These are phyloP conservation scores for Barnettozyma siamensis DNA, from an alignment of 805 yeast genomes.

Conservation along the genomic window DNA sequence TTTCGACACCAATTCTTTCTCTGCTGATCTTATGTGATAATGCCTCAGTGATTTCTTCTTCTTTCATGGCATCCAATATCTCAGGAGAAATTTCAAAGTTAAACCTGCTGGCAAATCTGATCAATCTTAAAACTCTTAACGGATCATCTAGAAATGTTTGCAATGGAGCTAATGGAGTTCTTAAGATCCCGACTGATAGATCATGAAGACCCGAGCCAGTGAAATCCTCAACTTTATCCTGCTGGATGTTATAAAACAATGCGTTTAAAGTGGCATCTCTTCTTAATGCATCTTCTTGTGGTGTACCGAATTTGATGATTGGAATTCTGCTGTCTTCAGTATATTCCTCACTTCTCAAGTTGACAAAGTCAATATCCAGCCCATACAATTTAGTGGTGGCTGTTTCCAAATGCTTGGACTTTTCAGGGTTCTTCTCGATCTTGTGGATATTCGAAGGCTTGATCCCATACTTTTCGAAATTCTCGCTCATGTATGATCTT, in stretches of 20 bases:
- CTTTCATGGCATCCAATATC: constrained; percentile 58
- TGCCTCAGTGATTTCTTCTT: constrained; percentile 48
- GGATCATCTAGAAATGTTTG: constrained; percentile 94
- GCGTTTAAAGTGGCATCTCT: constrained; percentile 96
- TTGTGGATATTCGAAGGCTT: constrained; percentile 53
- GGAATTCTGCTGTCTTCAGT: constrained; percentile 87
- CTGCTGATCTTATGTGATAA: constrained; percentile 73
- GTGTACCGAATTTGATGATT: constrained; percentile 74
- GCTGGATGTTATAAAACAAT: constrained; percentile 74
- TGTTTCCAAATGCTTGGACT: constrained; percentile 93
- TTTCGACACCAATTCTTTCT: constrained; percentile 85
- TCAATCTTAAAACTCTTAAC: constrained; percentile 74
- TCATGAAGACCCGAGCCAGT: constrained; percentile 76
- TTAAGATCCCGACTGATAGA: constrained; percentile 57
- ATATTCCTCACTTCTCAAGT: constrained; percentile 81
- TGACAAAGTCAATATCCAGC: constrained; percentile 89
- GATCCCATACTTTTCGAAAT: constrained; percentile 28
- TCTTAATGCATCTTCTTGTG: constrained; percentile 84
- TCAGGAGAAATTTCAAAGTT: constrained; percentile 57
- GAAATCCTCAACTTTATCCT: constrained; percentile 72
- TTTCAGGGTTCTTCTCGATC: constrained; percentile 89
- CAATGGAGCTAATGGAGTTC: constrained; percentile 84
- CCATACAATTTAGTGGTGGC: constrained; percentile 86
- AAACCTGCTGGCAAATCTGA: constrained; percentile 81
- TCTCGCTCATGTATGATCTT: constrained; percentile 39